Evolutionary conservation across 768 basidiomycete genomes (phyloP).

Genomic region (Antrodiella citrinella): DNA sequence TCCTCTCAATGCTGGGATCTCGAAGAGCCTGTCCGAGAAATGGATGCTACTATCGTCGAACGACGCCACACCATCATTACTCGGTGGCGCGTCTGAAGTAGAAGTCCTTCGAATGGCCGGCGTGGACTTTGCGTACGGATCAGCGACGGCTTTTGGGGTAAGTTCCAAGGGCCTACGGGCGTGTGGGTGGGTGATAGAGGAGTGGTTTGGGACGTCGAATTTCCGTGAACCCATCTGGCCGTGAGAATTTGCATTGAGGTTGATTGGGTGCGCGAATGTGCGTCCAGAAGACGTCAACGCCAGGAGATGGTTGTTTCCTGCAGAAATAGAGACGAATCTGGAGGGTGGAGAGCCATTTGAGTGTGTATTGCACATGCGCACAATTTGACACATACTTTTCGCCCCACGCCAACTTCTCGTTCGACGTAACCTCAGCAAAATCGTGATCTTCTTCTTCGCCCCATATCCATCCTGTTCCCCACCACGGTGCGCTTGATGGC

Average conservation of each 20-base stretch:
- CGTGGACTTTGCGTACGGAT: conserved; percentile 41
- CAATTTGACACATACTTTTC: conserved; percentile 46
- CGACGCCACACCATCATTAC: conserved; percentile 23
- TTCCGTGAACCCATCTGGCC: conserved; percentile 80
- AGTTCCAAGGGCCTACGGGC: conserved; percentile 43
- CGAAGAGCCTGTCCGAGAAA: conserved; percentile 65
- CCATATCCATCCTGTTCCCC: conserved; percentile 54
- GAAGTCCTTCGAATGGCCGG: conserved; percentile 28
- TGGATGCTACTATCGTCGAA: conserved; percentile 38
- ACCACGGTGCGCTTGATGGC: conserved; percentile 46
- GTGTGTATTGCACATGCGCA: neutral
- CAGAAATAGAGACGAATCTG: conserved; percentile 68
- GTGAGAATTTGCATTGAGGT: conserved; percentile 65
- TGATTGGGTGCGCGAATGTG: conserved; percentile 70
- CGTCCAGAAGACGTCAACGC: conserved; percentile 67
- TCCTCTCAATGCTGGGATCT: conserved; percentile 65
- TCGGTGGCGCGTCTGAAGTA: conserved; percentile 18
- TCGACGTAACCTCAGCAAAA: conserved; percentile 54
- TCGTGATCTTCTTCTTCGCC: conserved; percentile 43
- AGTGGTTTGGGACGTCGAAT: conserved; percentile 37
- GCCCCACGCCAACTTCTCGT: conserved; percentile 45
- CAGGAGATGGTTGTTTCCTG: conserved; percentile 67
- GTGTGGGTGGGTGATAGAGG: conserved; percentile 16
- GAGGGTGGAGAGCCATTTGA: neutral
- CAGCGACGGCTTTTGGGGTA: conserved; percentile 44